Evolutionary conservation across 2,329 filamentous ascomycete genomes (phyloP).

Genomic region (Bipolaris zeicola): DNA sequence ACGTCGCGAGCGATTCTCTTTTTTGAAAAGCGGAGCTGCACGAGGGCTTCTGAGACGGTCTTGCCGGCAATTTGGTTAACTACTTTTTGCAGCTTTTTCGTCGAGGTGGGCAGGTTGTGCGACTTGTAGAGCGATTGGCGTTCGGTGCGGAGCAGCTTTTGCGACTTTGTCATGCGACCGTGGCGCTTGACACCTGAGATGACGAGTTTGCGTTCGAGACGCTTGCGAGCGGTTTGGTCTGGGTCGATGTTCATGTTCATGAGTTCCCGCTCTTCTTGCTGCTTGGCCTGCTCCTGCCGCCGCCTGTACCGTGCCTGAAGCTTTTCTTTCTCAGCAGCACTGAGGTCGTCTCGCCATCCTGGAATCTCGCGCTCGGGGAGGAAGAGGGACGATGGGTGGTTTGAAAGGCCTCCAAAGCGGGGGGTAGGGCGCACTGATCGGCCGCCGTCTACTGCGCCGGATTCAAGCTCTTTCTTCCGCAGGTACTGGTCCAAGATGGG

Average conservation of each 20-base stretch:
- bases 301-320: conserved; percentile 19
- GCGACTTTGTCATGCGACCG: conserved; percentile 68
- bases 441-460: not conserved
- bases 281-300: conserved; percentile 10
- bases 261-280: conserved; percentile 57
- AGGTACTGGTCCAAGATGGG: conserved; percentile 68
- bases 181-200: conserved; percentile 73
- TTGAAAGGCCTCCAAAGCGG: conserved; percentile 26
- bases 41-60: conserved; percentile 88
- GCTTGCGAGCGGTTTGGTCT: conserved; percentile 69
- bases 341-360: conserved; percentile 27
- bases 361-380: conserved; percentile 33
- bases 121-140: conserved; percentile 66
- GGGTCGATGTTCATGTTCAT: conserved; percentile 69
- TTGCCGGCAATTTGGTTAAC: conserved; percentile 91
- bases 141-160: conserved; percentile 71
- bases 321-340: conserved; percentile 19
- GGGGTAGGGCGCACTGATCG: conserved; percentile 14
- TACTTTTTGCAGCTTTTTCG: conserved; percentile 89
- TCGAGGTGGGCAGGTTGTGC: conserved; percentile 76
- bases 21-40: conserved; percentile 93
- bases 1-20: conserved; percentile 90
- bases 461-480: conserved; percentile 20
- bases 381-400: conserved; percentile 31
- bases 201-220: conserved; percentile 84